Conservation (phyloP, 805 yeast species). For the Zygoascus biomembranicola region DNA sequence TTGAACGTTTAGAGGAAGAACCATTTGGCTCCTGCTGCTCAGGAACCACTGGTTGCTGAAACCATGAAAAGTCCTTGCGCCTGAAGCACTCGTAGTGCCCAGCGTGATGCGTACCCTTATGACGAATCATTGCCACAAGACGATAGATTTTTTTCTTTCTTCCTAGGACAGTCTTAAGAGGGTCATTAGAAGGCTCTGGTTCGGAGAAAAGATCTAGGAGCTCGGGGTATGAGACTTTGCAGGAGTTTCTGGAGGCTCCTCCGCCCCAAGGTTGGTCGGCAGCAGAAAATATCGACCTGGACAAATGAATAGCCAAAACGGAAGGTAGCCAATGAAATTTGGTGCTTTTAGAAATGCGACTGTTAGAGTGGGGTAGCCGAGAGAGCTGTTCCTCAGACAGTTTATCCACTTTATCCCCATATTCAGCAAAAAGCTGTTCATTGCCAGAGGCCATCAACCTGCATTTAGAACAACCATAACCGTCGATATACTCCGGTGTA, state of each 20-base stretch:
- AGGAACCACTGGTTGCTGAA: neutral
- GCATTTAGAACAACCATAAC: conserved; percentile 67
- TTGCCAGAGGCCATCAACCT: conserved; percentile 30
- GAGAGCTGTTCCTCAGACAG: conserved; percentile 36
- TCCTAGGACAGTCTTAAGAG: conserved; percentile 15
- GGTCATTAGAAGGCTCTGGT: conserved; percentile 5
- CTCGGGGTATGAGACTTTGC: conserved; percentile 41
- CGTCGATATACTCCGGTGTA: conserved; percentile 65
- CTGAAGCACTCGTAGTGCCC: conserved; percentile 91
- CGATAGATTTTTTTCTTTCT: conserved; percentile 39
- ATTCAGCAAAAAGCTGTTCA: conserved; percentile 29
- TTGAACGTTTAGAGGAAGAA: neutral
- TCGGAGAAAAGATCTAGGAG: conserved; percentile 19
- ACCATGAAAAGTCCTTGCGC: conserved; percentile 38
- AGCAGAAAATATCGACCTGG: conserved; percentile 59
- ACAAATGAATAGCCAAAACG: conserved; percentile 69
- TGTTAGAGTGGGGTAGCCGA: conserved; percentile 35
- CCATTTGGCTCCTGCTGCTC: neutral
- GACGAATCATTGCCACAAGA: conserved; percentile 68
- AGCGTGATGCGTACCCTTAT: conserved; percentile 76
- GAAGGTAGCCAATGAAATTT: conserved; percentile 59
- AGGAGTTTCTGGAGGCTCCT: conserved; percentile 62
- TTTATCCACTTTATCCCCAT: conserved; percentile 41
- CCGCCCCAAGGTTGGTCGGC: conserved; percentile 37
- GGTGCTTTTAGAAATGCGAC: conserved; percentile 61